Percentiles rank a stretch among this genome's conserved stretches.
Evolutionary conservation across 2,329 filamentous ascomycete species (phyloP).

Genomic region (Alternaria viburni): DNA sequence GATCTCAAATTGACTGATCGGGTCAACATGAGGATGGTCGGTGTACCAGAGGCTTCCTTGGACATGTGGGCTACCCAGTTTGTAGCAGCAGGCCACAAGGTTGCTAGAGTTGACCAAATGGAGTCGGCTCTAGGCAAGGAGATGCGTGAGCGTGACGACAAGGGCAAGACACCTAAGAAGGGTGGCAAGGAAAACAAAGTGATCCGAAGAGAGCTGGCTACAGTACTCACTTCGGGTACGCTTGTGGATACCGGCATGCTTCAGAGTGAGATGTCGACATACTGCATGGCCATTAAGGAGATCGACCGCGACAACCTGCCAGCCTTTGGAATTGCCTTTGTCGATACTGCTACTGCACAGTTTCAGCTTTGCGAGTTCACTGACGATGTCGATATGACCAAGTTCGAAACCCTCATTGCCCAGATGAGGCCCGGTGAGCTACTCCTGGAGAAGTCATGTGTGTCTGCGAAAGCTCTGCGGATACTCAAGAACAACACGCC

Average conservation of each 20-base stretch:
- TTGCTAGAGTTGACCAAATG: conserved; percentile 94
- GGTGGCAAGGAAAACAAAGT: conserved; percentile 77
- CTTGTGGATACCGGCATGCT: conserved; percentile 96
- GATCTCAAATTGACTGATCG: conserved; percentile 97
- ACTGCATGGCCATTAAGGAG: conserved; percentile 90
- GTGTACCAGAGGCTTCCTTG: conserved; percentile 93
- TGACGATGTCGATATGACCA: conserved; percentile 91
- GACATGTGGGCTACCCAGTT: conserved; percentile 98
- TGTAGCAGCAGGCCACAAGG: conserved; percentile 96
- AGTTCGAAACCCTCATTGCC: conserved; percentile 95
- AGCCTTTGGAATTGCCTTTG: conserved; percentile 89
- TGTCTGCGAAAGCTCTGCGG: conserved; percentile 87
- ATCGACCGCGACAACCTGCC: conserved; percentile 72
- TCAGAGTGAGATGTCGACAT: conserved; percentile 96
- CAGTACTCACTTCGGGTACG: conserved; percentile 89
- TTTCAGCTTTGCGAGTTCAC: conserved; percentile 92
- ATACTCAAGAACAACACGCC: conserved; percentile 96
- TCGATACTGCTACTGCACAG: conserved; percentile 93
- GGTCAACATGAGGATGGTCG: conserved; percentile 99
- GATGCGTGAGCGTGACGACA: conserved; percentile 87
- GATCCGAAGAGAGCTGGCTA: conserved; percentile 87
- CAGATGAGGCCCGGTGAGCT: conserved; percentile 90
- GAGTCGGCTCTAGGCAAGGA: conserved; percentile 96
- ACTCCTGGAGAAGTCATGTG: conserved; percentile 78
- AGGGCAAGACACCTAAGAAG: conserved; percentile 59